Evolutionary conservation across 2,329 filamentous ascomycete genomes (phyloP), one percentile per base, ranked within the genome.

Genomic region (Bertia moriformis): DNA sequence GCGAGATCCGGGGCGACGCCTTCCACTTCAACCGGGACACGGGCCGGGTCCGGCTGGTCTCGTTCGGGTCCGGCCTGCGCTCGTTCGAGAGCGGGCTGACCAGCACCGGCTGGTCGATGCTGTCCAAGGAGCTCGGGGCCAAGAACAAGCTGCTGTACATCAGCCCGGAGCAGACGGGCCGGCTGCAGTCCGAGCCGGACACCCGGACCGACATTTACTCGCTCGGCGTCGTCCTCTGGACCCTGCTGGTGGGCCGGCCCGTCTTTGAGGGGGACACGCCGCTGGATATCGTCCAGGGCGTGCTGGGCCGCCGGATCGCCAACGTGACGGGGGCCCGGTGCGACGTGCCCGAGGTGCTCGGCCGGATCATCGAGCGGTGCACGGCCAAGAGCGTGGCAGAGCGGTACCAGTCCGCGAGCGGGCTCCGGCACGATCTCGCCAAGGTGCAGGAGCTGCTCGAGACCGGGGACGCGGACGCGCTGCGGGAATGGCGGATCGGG

Each of bases 161-260:
- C 53, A 89, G 87, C 37, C 88, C 89, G 0, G 89, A 96, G 54
- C 89, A 95, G 62, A 95, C 89, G 2, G 89, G 89, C 13, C 78
- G 89, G 15, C 82, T 95, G 71, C 84, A 87, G 2, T 86, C 84
- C 3, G 88, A 95, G 55, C 89, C 89, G 1, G 89, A 95, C 58
- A 84, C 74, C 33, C 74, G 89, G 30, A 95, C 89, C 14, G 89
- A 96, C 56, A 93, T 95, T 20, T 95, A 95, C 61, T 88, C 85
- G 1, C 64, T 95, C 1, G 89, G 89, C 3, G 78, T 95, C 29
- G 59, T 95, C 1, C 89, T 95, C 55, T 95, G 86, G 81, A 84
- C 74, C 5, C 72, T 93, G 51, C 64, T 93, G 36, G 83, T 84
- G 2, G 85, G 87, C 19, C 73, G 79, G 48, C 73, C 83, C 3